A percentile compares a stretch with the other conserved stretches of the same genome.
These are phyloP conservation scores for Castanea mollissima DNA, from an alignment of 306 rosid species.

Conservation along the genomic window DNA sequence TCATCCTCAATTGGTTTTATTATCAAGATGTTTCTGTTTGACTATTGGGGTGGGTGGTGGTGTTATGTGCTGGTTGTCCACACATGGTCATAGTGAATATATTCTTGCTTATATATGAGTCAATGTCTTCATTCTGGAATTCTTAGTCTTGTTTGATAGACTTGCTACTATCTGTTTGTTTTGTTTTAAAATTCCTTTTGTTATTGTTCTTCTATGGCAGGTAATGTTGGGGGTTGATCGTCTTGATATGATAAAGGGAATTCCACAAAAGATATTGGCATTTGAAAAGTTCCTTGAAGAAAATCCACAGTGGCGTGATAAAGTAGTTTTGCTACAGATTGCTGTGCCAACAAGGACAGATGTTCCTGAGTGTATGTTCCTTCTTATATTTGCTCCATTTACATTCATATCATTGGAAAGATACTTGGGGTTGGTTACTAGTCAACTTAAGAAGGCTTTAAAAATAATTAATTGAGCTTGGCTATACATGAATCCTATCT, in stretches of 20 bases:
- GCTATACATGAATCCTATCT: neutral
- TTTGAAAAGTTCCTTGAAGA: conserved; percentile 95
- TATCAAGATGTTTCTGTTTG: neutral
- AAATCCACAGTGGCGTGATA: conserved; percentile 82
- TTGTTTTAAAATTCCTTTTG: conserved; percentile 23
- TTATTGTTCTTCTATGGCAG: conserved; percentile 47
- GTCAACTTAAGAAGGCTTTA: neutral
- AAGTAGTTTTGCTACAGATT: conserved; percentile 94
- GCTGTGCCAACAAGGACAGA: conserved; percentile 97
- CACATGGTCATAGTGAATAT: neutral
- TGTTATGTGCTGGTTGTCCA: neutral
- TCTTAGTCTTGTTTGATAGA: neutral
- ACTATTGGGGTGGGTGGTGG: neutral
- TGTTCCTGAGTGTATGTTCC: conserved; percentile 79
- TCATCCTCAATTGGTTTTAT: neutral
- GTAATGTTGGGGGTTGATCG: conserved; percentile 96
- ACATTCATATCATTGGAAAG: neutral
- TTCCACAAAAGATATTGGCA: conserved; percentile 91
- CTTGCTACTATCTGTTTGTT: conserved; percentile 10
- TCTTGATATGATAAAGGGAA: conserved; percentile 98
- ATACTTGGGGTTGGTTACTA: neutral
- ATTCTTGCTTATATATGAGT: neutral
- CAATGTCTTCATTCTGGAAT: neutral
- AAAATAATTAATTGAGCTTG: neutral
- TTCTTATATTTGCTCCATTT: conserved; percentile 20